Base-by-base conservation (phyloP, 129 eudicot genomes). In the Oenanthe sinensis region DNA sequence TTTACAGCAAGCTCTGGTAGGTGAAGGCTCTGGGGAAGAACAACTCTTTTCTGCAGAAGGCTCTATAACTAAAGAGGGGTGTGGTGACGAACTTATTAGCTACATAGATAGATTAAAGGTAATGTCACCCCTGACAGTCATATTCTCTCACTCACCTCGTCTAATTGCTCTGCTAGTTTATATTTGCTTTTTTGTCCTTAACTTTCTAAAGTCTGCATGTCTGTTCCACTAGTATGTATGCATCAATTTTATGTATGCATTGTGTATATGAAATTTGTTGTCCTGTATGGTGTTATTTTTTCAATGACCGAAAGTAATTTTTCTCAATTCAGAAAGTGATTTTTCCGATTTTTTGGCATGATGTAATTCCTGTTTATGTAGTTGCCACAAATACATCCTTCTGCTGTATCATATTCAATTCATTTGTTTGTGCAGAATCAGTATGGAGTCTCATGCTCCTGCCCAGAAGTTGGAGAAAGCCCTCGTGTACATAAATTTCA, bases 11-110 rank as follows among this genome's bases (percentile, higher is more conserved):
- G 95, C 97, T 36, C 83, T 93, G 93, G 97, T 93, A 76, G 98
- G 98, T 74, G 98, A 93, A 80, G 94, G 87, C 76, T 82, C 91
- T n/a, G 97, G 91, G 45, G 98, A 93, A 74, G 97, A 91, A 75
- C 97, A 88, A 81, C 98, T 93, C 75, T 93, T 93, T 81, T 83
- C 93, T 78, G 81, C 90, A 54, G 90, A 83, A 85, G 87, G 80
- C 80, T 79, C 42, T 83, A 74, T 79, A 28, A 60, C 76, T 14
- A 86, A 83, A 82, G 90, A 88, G 85, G 88, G 90, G 74, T 47
- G 81, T 26, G 84, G 83, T 71, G 79, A 85, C 71, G 98, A 91
- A 63, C 90, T 89, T 37, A 85, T 80, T 79, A 78, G 75, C 84
- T 89, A 91, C 84, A 76, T 88, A 48, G 90, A 86, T 79, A 91